A percentile compares a stretch with the other conserved stretches of the same genome.
phyloP scores from a whole-genome alignment of 768 basidiomycete species.

The Heimioporus sp. region DNA sequence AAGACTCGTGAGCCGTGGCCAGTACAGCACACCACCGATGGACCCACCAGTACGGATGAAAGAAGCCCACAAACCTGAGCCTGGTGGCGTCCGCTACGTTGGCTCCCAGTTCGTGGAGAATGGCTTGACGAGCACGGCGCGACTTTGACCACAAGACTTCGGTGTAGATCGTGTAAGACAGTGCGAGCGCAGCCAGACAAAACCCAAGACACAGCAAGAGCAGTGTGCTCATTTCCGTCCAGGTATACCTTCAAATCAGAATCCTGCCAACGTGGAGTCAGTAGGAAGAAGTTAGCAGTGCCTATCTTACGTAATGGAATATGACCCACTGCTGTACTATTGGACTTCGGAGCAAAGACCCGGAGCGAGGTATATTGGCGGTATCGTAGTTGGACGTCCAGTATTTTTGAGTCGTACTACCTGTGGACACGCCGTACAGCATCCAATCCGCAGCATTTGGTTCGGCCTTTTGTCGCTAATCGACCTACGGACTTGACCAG shows the following conservation, averaged over 20 bases:
- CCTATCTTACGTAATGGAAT: background rate
- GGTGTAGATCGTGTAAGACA: slow-evolving; percentile 28
- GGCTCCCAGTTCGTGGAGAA: slow-evolving; percentile 20
- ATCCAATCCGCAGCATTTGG: too few relatives aligned
- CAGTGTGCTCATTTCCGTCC: slow-evolving; percentile 11
- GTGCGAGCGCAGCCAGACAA: slow-evolving; percentile 4
- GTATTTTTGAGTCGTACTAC: too few relatives aligned
- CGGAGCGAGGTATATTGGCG: background rate
- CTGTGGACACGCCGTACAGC: too few relatives aligned
- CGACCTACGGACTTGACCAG: background rate
- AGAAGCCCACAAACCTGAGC: slow-evolving; percentile 68
- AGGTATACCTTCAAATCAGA: background rate
- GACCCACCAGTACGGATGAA: slow-evolving; percentile 93
- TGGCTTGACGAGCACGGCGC: slow-evolving; percentile 12
- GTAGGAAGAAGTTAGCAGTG: too few relatives aligned
- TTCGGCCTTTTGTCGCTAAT: too few relatives aligned
- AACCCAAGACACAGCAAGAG: slow-evolving; percentile 16
- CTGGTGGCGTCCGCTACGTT: background rate
- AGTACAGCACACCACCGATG: background rate
- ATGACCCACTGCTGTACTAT: too few relatives aligned
- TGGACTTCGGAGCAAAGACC: too few relatives aligned
- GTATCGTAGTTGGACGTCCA: background rate
- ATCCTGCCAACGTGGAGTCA: background rate
- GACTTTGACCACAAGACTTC: slow-evolving; percentile 21
- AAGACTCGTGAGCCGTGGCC: slow-evolving; percentile 34